Percentiles rank a stretch among this genome's conserved stretches.
phyloP scores from a whole-genome alignment of 257 asterid genomes.

The Coffea canephora region DNA sequence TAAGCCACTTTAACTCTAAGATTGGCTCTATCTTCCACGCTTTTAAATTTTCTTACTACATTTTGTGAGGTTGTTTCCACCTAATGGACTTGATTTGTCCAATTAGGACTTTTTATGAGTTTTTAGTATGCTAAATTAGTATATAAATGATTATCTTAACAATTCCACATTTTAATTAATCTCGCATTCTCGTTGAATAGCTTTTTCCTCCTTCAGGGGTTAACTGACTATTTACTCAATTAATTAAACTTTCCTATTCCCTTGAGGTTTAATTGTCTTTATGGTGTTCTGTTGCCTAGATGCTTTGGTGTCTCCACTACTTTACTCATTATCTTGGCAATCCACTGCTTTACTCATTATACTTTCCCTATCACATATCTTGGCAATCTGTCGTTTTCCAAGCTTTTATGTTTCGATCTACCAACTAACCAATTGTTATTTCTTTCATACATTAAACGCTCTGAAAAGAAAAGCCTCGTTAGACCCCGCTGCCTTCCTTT shows the following conservation, averaged over 20 bases:
- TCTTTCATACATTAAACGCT: slow-evolving; percentile 7
- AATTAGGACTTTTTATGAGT: not conserved
- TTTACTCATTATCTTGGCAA: too few species aligned
- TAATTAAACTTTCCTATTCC: not conserved
- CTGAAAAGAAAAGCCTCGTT: slow-evolving; percentile 4
- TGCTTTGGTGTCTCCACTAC: not conserved
- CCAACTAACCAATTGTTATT: slow-evolving; percentile 12
- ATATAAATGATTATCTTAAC: too few species aligned
- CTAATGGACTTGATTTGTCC: not conserved
- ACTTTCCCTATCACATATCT: not conserved
- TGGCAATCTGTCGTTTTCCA: slow-evolving; percentile 1
- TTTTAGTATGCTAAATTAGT: not conserved
- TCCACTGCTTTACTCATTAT: not conserved
- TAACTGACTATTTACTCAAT: not conserved
- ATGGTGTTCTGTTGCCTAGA: not conserved
- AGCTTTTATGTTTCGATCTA: slow-evolving; percentile 14
- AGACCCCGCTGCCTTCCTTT: slow-evolving; percentile 10
- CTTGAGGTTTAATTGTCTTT: not conserved
- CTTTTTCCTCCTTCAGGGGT: not conserved
- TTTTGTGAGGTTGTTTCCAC: not conserved
- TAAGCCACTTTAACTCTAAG: not conserved
- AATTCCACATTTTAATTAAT: not conserved
- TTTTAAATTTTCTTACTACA: not conserved
- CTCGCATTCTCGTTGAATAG: not conserved
- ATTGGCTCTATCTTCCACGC: not conserved